phyloP scores from a whole-genome alignment of 2,329 filamentous ascomycete genomes.

The Acephala macrosclerotiorum region DNA sequence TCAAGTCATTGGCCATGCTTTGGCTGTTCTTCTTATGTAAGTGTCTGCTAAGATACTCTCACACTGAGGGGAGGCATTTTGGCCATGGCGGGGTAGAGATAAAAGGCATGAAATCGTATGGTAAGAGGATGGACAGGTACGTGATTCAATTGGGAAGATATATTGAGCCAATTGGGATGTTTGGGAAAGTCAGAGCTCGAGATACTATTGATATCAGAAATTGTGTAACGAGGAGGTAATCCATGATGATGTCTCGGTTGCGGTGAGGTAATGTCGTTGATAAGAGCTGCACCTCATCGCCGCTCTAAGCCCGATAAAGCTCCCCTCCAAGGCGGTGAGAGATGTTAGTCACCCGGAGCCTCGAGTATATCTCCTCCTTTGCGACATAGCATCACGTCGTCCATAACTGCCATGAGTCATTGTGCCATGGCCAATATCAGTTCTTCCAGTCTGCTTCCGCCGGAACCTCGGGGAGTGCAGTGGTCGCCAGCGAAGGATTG shows the following conservation, averaged over 20 bases:
- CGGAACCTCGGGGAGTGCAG: too few species aligned
- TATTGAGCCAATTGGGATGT: slow-evolving; percentile 6
- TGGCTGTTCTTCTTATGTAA: slow-evolving; percentile 29
- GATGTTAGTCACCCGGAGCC: too few species aligned
- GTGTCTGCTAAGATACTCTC: slow-evolving; percentile 13
- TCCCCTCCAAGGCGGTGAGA: not conserved
- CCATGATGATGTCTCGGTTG: slow-evolving; percentile 13
- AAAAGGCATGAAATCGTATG: slow-evolving; percentile 22
- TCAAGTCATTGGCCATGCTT: slow-evolving; percentile 15
- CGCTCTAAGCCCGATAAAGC: slow-evolving; percentile 21
- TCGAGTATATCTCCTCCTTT: too few species aligned
- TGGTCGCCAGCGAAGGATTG: too few species aligned
- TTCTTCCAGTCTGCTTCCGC: too few species aligned
- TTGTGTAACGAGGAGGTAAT: slow-evolving; percentile 36
- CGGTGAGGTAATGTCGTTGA: slow-evolving; percentile 31
- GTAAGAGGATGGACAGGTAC: slow-evolving; percentile 3
- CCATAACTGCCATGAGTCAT: too few species aligned
- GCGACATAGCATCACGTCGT: too few species aligned
- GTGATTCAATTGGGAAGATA: slow-evolving; percentile 3
- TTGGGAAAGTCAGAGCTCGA: not conserved
- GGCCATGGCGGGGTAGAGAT: slow-evolving; percentile 26
- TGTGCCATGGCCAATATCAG: too few species aligned
- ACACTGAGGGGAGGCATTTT: slow-evolving; percentile 8
- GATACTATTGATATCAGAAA: slow-evolving; percentile 22
- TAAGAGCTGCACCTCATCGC: slow-evolving; percentile 18